Evolutionary conservation across 495 filamentous ascomycete genomes (phyloP).

Genomic region (Gamarada debralockiae): DNA sequence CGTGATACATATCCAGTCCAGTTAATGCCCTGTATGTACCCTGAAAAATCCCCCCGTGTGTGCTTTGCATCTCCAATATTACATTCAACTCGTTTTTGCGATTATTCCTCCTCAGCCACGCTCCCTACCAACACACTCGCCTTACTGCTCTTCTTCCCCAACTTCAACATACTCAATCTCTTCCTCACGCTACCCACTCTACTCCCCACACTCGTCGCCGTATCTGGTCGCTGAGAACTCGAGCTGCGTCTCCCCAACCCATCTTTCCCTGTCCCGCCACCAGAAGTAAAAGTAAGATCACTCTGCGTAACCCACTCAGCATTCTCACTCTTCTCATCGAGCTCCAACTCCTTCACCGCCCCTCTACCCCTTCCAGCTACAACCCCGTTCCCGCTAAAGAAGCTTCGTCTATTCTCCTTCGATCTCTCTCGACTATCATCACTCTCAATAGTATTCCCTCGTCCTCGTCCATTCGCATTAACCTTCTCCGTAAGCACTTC

Average conservation of each 20-base stretch:
- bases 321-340: slow-evolving; percentile 12
- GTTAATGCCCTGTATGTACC: background rate
- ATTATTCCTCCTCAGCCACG: slow-evolving; percentile 38
- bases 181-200: slow-evolving; percentile 57
- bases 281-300: slow-evolving; percentile 1
- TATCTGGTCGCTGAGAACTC: slow-evolving; percentile 1
- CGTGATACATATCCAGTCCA: background rate
- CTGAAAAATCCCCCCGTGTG: background rate
- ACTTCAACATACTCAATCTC: slow-evolving; percentile 61
- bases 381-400: background rate
- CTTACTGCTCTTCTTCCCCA: slow-evolving; percentile 64
- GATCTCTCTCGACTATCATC: slow-evolving; percentile 1
- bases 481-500: background rate
- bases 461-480: no score
- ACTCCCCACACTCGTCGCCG: slow-evolving; percentile 10
- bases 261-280: background rate
- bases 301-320: slow-evolving; percentile 12
- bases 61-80: background rate
- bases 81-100: background rate
- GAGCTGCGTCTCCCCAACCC: slow-evolving; percentile 1
- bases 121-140: slow-evolving; percentile 44
- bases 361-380: background rate
- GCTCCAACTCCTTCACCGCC: background rate
- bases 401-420: slow-evolving; percentile 9
- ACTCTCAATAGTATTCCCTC: no score